Conservation (phyloP, 305 asterid genomes). For the Rubia balearica region DNA sequence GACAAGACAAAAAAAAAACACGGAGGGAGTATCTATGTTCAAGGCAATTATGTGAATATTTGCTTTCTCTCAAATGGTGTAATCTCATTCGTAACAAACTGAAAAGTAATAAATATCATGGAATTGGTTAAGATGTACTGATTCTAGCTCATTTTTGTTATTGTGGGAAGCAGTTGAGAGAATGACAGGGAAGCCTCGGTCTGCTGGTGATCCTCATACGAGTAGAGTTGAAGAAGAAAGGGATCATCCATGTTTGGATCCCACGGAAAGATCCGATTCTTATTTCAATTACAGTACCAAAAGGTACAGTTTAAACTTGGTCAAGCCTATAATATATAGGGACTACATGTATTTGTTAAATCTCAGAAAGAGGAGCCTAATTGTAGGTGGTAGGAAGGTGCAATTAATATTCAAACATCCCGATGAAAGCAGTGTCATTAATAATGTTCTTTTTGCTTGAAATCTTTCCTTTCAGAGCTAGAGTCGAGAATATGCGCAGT, state of each 20-base stretch:
- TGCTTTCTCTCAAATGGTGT: too few relatives aligned
- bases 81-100: too few relatives aligned
- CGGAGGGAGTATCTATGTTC: too few relatives aligned
- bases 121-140: too few relatives aligned
- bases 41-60: too few relatives aligned
- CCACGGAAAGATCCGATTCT: conserved; percentile 13
- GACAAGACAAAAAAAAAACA: too few relatives aligned
- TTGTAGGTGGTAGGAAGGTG: background rate
- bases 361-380: background rate
- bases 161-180: conserved; percentile 8
- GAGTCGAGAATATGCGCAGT: conserved; percentile 20
- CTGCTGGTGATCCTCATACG: conserved; percentile 11
- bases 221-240: conserved; percentile 16
- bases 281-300: conserved; percentile 15
- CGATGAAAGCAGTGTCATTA: background rate
- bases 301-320: conserved; percentile 12
- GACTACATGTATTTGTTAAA: background rate
- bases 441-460: conserved; percentile 9
- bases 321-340: background rate
- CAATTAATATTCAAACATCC: background rate
- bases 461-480: conserved; percentile 12
- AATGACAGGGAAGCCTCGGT: conserved; percentile 14
- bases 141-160: too few relatives aligned
- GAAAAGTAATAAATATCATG: too few relatives aligned
- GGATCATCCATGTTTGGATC: conserved; percentile 9